Evolutionary conservation across 352 stramenopile genomes (phyloP).

Genomic region (Salisapilia sapeloensis): DNA sequence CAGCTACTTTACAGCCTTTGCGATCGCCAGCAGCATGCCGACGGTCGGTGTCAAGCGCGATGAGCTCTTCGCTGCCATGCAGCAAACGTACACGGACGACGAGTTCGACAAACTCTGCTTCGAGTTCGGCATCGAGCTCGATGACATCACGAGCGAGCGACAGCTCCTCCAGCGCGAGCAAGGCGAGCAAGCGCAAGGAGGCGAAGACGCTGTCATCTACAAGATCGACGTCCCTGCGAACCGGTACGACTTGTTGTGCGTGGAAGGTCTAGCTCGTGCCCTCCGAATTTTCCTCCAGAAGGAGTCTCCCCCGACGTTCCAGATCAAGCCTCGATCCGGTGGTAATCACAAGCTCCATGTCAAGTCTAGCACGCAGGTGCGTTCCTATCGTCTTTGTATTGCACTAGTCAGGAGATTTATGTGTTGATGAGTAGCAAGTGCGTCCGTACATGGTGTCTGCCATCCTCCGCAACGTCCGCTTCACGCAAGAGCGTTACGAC

Average conservation of each 20-base stretch:
- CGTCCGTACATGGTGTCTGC: slow-evolving; percentile 97
- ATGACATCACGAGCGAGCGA: slow-evolving; percentile 79
- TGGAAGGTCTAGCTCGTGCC: slow-evolving; percentile 95
- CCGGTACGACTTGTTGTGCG: slow-evolving; percentile 98
- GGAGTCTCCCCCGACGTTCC: slow-evolving; percentile 82
- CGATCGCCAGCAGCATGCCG: slow-evolving; percentile 92
- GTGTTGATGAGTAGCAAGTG: slow-evolving; percentile 30
- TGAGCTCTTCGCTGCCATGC: slow-evolving; percentile 93
- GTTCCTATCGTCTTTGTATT: not conserved
- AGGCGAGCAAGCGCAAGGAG: slow-evolving; percentile 37
- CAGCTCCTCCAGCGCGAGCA: slow-evolving; percentile 78
- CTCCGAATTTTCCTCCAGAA: slow-evolving; percentile 96
- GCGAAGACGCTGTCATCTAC: slow-evolving; percentile 88
- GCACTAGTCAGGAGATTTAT: not conserved
- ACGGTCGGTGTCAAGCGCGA: slow-evolving; percentile 95
- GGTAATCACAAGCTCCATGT: slow-evolving; percentile 70
- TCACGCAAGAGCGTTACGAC: slow-evolving; percentile 93
- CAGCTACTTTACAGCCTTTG: too few relatives aligned
- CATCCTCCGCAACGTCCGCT: slow-evolving; percentile 92
- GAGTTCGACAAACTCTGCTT: slow-evolving; percentile 99
- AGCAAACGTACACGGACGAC: slow-evolving; percentile 94
- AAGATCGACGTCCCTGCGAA: slow-evolving; percentile 99
- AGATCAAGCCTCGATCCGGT: slow-evolving; percentile 30
- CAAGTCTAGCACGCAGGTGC: slow-evolving; percentile 73
- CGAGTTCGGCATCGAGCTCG: slow-evolving; percentile 99